Evolutionary conservation across 345 rosid genomes (phyloP).

Genomic region (Sonneratia caseolaris): DNA sequence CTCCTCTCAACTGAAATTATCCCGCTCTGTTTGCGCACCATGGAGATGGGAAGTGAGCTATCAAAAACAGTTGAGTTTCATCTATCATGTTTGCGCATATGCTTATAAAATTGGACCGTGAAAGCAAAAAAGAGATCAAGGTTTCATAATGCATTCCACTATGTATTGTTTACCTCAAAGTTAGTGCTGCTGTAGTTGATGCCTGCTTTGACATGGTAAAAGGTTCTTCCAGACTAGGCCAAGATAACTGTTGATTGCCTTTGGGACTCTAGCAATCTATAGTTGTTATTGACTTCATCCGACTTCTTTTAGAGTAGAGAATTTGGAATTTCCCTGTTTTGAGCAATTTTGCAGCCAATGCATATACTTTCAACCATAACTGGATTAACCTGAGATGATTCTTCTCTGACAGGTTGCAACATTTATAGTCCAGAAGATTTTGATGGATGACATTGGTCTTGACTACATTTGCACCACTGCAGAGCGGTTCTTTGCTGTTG

Average conservation of each 20-base stretch:
- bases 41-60: constrained; percentile 49
- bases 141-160: not conserved
- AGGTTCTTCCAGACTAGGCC: no score
- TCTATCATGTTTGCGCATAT: not conserved
- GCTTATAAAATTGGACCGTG: not conserved
- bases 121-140: not conserved
- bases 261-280: no score
- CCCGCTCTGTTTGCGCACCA: constrained; percentile 87
- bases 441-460: constrained; percentile 90
- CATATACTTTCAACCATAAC: not conserved
- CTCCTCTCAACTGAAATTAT: constrained; percentile 93
- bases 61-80: constrained; percentile 12
- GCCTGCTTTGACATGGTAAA: no score
- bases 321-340: not conserved
- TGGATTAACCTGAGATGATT: not conserved
- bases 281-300: no score
- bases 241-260: no score
- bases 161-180: not conserved
- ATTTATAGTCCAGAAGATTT: constrained; percentile 85
- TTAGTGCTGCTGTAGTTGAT: not conserved
- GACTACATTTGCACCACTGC: constrained; percentile 91
- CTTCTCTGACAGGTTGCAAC: constrained; percentile 68
- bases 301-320: no score
- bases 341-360: no score
- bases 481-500: constrained; percentile 93